A percentile compares a stretch with the other conserved stretches of the same genome.
Evolutionary conservation across 768 basidiomycete species (phyloP).

Genomic region (Pisolithus albus): DNA sequence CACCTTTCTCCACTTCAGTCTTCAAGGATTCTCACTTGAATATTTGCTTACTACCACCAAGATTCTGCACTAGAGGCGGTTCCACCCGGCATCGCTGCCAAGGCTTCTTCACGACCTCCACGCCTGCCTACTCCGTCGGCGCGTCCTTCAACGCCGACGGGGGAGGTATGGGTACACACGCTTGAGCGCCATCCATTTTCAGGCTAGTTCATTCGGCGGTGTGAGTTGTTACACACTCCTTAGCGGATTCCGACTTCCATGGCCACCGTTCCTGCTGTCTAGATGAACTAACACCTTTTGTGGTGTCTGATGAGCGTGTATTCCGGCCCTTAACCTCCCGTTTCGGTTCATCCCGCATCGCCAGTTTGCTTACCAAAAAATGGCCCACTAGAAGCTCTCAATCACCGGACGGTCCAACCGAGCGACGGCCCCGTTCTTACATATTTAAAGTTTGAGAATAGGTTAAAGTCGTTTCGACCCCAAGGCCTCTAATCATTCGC

Average conservation of each 20-base stretch:
- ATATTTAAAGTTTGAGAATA: too few species aligned
- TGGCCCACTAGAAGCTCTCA: constrained; percentile 69
- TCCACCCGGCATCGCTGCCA: constrained; percentile 37
- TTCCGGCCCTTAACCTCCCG: too few species aligned
- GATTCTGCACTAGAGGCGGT: too few species aligned
- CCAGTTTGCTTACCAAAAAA: constrained; percentile 69
- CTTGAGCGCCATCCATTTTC: constrained; percentile 89
- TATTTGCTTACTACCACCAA: too few species aligned
- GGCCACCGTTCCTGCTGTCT: constrained; percentile 30
- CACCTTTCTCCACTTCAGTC: too few species aligned
- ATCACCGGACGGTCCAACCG: constrained; percentile 45
- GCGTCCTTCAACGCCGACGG: constrained; percentile 63
- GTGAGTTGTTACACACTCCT: constrained; percentile 84
- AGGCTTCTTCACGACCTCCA: constrained; percentile 78
- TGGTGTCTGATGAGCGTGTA: too few species aligned
- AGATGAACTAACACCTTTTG: too few species aligned
- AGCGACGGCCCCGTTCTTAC: constrained; percentile 29
- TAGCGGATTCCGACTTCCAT: constrained; percentile 73
- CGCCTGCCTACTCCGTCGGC: constrained; percentile 72
- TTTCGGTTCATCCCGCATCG: constrained; percentile 53
- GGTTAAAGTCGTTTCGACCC: too few species aligned
- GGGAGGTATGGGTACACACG: constrained; percentile 80
- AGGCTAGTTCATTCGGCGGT: constrained; percentile 83
- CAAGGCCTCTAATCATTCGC: too few species aligned
- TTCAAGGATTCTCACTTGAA: too few species aligned